Conservation (phyloP, 179 eudicot species). For the Spinacia oleracea region DNA sequence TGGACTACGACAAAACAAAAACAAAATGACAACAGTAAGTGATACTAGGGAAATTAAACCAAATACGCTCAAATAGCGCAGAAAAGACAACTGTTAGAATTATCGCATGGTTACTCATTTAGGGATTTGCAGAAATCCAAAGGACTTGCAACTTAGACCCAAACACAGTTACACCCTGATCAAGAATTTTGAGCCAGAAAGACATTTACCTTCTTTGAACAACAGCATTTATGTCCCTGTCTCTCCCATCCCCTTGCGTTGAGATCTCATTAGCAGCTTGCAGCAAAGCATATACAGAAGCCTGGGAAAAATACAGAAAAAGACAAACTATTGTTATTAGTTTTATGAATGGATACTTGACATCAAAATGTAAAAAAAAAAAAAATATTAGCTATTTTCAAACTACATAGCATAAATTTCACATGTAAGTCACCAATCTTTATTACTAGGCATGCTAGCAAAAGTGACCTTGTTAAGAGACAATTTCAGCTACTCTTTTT, state of each 20-base stretch:
- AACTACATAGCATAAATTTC: background rate
- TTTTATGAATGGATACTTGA: background rate
- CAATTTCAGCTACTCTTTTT: background rate
- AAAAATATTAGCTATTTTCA: background rate
- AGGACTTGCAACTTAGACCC: background rate
- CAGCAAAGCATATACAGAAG: conserved; percentile 77
- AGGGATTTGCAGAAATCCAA: background rate
- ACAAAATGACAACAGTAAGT: background rate
- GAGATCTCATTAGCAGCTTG: conserved; percentile 91
- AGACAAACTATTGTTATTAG: background rate
- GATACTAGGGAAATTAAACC: background rate
- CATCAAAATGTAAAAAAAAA: background rate
- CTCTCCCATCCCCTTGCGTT: conserved; percentile 77
- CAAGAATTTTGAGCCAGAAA: background rate
- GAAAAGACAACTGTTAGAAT: background rate
- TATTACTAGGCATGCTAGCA: background rate
- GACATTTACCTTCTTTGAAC: conserved; percentile 77
- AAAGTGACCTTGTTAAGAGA: background rate
- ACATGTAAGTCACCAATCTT: background rate
- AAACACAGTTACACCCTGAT: conserved; percentile 7
- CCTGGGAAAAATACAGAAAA: conserved; percentile 45
- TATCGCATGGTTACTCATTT: background rate
- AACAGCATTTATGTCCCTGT: conserved; percentile 65
- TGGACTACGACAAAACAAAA: background rate
- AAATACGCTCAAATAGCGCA: background rate